These are phyloP conservation scores for Sporothrix sp. DNA, from an alignment of 2,329 filamentous ascomycete species.

Conservation along the genomic window DNA sequence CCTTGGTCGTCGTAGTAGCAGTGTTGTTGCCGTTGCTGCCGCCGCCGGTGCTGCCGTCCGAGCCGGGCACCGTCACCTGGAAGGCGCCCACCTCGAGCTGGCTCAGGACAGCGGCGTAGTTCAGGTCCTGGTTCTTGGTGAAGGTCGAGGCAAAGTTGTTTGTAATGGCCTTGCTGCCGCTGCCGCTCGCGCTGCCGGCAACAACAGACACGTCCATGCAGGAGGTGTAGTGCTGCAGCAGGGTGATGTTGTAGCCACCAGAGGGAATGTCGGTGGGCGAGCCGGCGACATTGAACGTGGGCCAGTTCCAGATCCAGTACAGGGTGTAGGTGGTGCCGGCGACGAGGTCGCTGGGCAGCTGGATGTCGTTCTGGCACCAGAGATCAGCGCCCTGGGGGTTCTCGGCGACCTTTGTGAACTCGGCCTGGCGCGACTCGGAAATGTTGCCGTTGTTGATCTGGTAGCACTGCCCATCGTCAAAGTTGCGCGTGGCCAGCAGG, in stretches of 20 bases:
- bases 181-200: not conserved
- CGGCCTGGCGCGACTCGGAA: conserved; percentile 46
- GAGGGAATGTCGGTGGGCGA: conserved; percentile 25
- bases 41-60: not conserved
- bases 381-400: conserved; percentile 48
- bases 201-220: conserved; percentile 33
- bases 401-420: conserved; percentile 43
- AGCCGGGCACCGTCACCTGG: conserved; percentile 30
- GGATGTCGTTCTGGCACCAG: conserved; percentile 73
- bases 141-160: conserved; percentile 22
- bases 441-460: conserved; percentile 58
- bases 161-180: conserved; percentile 6
- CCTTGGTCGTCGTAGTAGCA: conserved; percentile 12
- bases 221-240: conserved; percentile 30
- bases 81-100: conserved; percentile 37
- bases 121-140: conserved; percentile 30
- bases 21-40: conserved; percentile 11
- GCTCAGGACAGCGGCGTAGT: conserved; percentile 33
- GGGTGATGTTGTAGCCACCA: conserved; percentile 24
- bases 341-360: conserved; percentile 58
- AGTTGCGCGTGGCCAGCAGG: conserved; percentile 69
- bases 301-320: conserved; percentile 98
- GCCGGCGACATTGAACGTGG: conserved; percentile 39
- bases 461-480: conserved; percentile 85
- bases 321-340: conserved; percentile 61